Base-by-base conservation (phyloP, 371 early-diverging fungal genomes). In the Haplosporangium sp. region DNA sequence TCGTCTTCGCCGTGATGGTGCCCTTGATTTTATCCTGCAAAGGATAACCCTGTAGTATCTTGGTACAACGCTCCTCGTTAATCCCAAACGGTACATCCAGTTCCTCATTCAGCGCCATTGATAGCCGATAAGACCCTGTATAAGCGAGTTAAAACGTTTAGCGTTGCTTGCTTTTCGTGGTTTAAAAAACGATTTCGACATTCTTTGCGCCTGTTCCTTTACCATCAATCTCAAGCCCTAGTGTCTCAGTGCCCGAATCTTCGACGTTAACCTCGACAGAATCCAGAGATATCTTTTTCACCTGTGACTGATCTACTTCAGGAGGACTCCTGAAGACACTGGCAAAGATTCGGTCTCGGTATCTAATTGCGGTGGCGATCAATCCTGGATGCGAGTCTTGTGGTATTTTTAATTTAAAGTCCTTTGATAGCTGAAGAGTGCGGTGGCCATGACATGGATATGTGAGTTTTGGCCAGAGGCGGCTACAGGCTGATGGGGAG, bases 161-260 rank as follows among this genome's bases (percentile, higher is more conserved):
- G 29, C 29, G 2, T 29, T 4, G 29, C 29, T 29, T 2, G 29
- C 29, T 29, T 29, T 29, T 29, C 29, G 29, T 29, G 29, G 29
- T 29, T 4, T 29, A 29, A 29, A 29, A 29, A 29, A 1, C 29
- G 29, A 29, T 29, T 4, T 29, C 29, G 29, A 29, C 13, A 16
- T 11, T n/a, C 1, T 11, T 20, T 41, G 29, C 29, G 29, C 29
- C 29, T 36, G 5, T 23, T 6, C 48, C 20, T 29, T 62, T 53
- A 79, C 79, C 79, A 54, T 72, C 79, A 8, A 66, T 72, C 1
- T 69, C 73, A 20, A 62, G 60, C 2, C 64, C 64, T 10, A 79
- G 57, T 0, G 50, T 29, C 18, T 23, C 45, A 6, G 11, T 50
- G 4, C 42, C 4, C 20, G 10, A 23, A 3, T 67, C 60, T 4